Evolutionary conservation across 2,329 filamentous ascomycete species (phyloP), one percentile per base, ranked within the genome.

Genomic region (Talaromyces funiculosus): DNA sequence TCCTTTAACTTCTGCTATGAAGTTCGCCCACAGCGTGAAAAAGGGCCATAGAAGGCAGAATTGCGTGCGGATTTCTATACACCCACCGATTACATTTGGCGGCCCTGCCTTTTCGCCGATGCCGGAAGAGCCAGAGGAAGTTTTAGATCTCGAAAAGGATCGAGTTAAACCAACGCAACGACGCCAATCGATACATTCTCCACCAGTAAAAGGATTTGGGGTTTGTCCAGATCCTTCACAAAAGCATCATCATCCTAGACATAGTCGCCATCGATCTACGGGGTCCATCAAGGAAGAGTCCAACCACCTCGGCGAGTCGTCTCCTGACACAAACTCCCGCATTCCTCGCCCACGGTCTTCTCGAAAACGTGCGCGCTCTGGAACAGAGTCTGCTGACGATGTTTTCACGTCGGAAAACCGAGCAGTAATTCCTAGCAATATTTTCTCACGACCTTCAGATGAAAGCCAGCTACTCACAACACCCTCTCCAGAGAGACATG

Each of bases 31-130:
- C 9, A 68, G 68, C 1, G 66, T 68, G n/a, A 71, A 72, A 29
- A 75, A 73, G 57, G 73, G 74, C 12, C 76, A 79, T 61, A 68
- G 69, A 53, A 72, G 76, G 38, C 75, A 78, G 40, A 77, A 78
- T 51, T 78, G 75, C 57, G 73, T 78, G 2, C 73, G 76, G 20
- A 76, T 78, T 55, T 73, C 75, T 1, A 75, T 72, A 31, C 68
- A 72, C 51, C 72, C 70, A 9, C 71, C 72, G 0, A 70, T 73
- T 59, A 69, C 72, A 18, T 75, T 74, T 47, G 67, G 68, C 4
- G 67, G 69, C 1, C 64, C 72, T 7, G 62, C 63, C 1, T 73
- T 76, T 61, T 71, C 73, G 18, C 69, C 71, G 3, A 74, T 67
- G 40, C 66, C 69, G 10, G 72, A 76, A 62, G 73, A 74, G 57